Conservation (phyloP, 1,284 basidiomycete genomes). For the Hymenochaete sp. region DNA sequence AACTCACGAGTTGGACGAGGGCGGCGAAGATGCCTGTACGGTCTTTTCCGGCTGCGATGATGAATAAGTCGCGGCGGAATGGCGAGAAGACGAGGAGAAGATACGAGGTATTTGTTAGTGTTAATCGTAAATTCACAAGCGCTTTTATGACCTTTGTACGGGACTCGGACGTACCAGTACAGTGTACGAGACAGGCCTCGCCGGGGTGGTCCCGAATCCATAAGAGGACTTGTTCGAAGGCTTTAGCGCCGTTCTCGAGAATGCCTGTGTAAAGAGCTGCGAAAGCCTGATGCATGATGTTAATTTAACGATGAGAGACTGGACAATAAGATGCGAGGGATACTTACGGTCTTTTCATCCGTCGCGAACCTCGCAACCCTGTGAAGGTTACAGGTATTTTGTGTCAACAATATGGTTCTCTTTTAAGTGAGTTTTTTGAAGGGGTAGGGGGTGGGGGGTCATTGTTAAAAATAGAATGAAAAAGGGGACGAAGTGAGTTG, state of each 20-base stretch:
- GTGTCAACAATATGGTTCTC: too few species aligned
- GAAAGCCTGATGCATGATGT: conserved; percentile 32
- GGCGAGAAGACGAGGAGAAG: not conserved
- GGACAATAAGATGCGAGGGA: not conserved
- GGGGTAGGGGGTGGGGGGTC: too few species aligned
- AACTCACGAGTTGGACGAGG: conserved; percentile 28
- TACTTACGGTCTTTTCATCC: conserved; percentile 26
- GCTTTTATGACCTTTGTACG: too few species aligned
- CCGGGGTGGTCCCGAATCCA: conserved; percentile 33
- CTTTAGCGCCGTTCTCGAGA: conserved; percentile 27
- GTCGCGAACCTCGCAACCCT: conserved; percentile 25
- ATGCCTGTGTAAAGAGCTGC: conserved; percentile 28
- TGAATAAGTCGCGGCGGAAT: not conserved
- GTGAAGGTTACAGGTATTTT: not conserved
- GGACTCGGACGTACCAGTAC: conserved; percentile 36
- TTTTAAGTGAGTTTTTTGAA: too few species aligned
- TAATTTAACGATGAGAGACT: not conserved
- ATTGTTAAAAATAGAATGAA: too few species aligned
- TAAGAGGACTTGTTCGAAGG: conserved; percentile 29
- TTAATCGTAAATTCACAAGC: too few species aligned
- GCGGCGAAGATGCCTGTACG: conserved; percentile 35
- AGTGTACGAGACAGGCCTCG: conserved; percentile 35
- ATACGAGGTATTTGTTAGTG: not conserved
- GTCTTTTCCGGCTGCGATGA: conserved; percentile 36
- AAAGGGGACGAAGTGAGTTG: too few species aligned